Evolutionary conservation across 352 stramenopile species (phyloP).

Genomic region (Globisporangium megalacanthum): DNA sequence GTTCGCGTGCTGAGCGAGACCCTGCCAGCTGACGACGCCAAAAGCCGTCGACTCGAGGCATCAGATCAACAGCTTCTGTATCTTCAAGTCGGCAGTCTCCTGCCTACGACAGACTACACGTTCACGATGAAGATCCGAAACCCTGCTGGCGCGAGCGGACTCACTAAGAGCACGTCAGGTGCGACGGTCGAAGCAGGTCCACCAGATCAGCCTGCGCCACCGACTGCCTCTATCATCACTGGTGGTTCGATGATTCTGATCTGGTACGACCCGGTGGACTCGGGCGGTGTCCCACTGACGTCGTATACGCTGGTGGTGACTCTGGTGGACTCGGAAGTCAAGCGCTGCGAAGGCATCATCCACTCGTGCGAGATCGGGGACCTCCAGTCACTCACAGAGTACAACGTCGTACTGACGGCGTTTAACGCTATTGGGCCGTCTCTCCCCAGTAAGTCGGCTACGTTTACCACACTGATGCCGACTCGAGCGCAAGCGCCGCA

Average conservation of each 20-base stretch:
- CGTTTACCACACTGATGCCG: slow-evolving; percentile 21
- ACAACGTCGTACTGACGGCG: slow-evolving; percentile 27
- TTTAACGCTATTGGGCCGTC: slow-evolving; percentile 37
- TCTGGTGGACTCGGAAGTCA: slow-evolving; percentile 13
- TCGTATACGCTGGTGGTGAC: slow-evolving; percentile 31
- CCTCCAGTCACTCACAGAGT: slow-evolving; percentile 41
- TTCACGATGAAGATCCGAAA: slow-evolving; percentile 41
- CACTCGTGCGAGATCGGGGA: slow-evolving; percentile 28
- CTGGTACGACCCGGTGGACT: slow-evolving; percentile 49
- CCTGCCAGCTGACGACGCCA: too few species aligned
- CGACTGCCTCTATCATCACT: slow-evolving; percentile 16
- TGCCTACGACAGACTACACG: slow-evolving; percentile 31
- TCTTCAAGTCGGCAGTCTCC: slow-evolving; percentile 37
- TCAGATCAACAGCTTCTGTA: slow-evolving; percentile 6
- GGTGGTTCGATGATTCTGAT: slow-evolving; percentile 33
- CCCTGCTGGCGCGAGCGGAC: slow-evolving; percentile 20
- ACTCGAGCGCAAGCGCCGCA: slow-evolving; percentile 30
- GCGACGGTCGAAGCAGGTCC: slow-evolving; percentile 18
- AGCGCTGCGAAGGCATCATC: slow-evolving; percentile 36
- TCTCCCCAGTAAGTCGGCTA: slow-evolving; percentile 8
- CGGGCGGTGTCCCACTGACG: slow-evolving; percentile 35
- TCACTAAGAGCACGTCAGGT: slow-evolving; percentile 5
- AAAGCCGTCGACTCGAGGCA: background rate
- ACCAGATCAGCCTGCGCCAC: slow-evolving; percentile 24
- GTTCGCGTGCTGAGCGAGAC: slow-evolving; percentile 3